Base-by-base conservation (phyloP, 768 basidiomycete species). In the Suillus subalutaceus region DNA sequence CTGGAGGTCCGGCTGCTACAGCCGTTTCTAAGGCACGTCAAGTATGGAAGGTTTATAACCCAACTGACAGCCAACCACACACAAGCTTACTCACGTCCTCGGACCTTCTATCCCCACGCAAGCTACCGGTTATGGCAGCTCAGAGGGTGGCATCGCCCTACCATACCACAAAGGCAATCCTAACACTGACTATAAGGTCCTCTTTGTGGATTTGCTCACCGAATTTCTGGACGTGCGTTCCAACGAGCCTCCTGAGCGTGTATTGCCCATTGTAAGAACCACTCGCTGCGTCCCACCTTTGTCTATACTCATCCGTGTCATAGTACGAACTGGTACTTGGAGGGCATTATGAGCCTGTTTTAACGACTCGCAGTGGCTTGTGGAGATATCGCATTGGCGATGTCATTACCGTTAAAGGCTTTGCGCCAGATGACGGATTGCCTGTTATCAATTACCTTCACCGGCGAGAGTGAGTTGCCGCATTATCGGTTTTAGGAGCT, bases 311-410 rank as follows among this genome's bases (percentile, higher is more conserved):
- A 32, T 26, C 15, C 35, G 12, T 13, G 46, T 5, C 6, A 9
- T 41, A 68, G 62, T 48, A 43, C 30, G 63, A 67, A 44, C 46
- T 68, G 30, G 57, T n/a, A 13, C 15, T 32, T 6, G 68, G 68
- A 4, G 37, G 57, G 16, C 16, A 43, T 38, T 68, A 68, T 56
- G 62, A 68, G 26, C 43, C 63, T 18, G 13, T 66, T 16, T 30
- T 66, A 38, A 68, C 67, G 9, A 66, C 67, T 3, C 65, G 56
- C 40, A 64, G 66, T 57, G 67, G 67, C 32, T 46, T 66, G 20
- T 68, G 67, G 67, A 58, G 67, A 44, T 68, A 66, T 6, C 40
- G 59, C 12, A 15, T 66, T 38, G 67, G 62, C 0, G 67, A 68
- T 26, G 57, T 68, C 37, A 16, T 68, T 8, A 18, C 55, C 12